phyloP scores from a whole-genome alignment of 202 grass and related monocot genomes.

The Digitaria exilis region DNA sequence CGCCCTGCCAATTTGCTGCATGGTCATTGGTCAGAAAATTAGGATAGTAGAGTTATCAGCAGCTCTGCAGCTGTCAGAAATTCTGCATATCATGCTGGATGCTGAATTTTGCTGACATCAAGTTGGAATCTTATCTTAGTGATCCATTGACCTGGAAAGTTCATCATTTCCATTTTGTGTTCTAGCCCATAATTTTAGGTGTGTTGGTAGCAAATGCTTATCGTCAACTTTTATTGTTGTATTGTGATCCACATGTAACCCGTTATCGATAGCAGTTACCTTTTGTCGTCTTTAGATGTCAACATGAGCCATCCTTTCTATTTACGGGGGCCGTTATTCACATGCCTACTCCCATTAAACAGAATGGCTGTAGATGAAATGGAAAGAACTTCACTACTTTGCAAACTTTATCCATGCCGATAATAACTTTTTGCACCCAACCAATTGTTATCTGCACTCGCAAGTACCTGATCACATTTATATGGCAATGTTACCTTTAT shows the following conservation, averaged over 20 bases:
- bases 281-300: constrained; percentile 30
- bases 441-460: background rate
- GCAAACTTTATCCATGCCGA: no score
- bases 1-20: background rate
- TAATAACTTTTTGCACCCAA: background rate
- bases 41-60: background rate
- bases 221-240: background rate
- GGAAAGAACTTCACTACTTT: background rate
- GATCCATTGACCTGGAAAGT: constrained; percentile 11
- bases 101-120: background rate
- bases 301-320: background rate
- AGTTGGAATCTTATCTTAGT: background rate
- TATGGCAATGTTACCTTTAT: background rate
- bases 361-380: background rate
- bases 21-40: background rate
- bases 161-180: background rate
- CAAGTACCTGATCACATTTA: background rate
- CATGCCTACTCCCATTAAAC: background rate
- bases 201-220: no score
- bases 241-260: constrained; percentile 2
- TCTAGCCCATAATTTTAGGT: no score
- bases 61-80: background rate
- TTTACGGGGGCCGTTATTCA: background rate
- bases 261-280: background rate
- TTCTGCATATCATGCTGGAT: constrained; percentile 3